Evolutionary conservation across 768 basidiomycete species (phyloP).

Genomic region (Daedaleopsis nitida): DNA sequence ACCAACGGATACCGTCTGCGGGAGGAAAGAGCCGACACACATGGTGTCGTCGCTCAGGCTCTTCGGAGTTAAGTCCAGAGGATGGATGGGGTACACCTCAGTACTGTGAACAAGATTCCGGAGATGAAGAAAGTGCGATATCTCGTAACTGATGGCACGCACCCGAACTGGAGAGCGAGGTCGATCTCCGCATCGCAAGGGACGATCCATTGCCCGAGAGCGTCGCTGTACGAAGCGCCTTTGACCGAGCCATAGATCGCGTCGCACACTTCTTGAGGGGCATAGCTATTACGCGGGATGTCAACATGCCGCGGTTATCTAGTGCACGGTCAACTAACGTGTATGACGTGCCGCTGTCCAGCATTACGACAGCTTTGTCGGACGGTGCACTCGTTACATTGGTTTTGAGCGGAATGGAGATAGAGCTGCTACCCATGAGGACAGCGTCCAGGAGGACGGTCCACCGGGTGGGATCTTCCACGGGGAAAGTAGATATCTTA

Average conservation of each 20-base stretch:
- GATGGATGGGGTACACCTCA: conserved; percentile 77
- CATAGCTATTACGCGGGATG: conserved; percentile 56
- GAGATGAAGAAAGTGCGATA: neutral
- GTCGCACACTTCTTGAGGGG: conserved; percentile 60
- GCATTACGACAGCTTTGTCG: conserved; percentile 71
- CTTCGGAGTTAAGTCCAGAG: conserved; percentile 68
- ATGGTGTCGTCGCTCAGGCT: conserved; percentile 44
- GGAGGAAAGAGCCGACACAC: conserved; percentile 79
- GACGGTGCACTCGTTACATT: conserved; percentile 58
- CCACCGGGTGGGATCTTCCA: conserved; percentile 66
- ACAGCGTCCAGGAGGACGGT: conserved; percentile 75
- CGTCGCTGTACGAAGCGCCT: conserved; percentile 61
- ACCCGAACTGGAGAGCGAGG: conserved; percentile 80
- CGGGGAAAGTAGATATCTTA: conserved; percentile 76
- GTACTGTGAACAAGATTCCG: conserved; percentile 42
- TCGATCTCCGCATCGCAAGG: conserved; percentile 78
- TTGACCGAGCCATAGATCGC: conserved; percentile 68
- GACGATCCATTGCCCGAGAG: conserved; percentile 64
- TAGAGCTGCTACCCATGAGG: conserved; percentile 56
- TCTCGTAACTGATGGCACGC: conserved; percentile 25
- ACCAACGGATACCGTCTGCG: conserved; percentile 57
- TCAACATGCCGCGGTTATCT: neutral
- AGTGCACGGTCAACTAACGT: conserved; percentile 47
- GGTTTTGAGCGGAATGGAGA: conserved; percentile 54
- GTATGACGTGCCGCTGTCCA: conserved; percentile 84